Conservation (phyloP, 1,139 yeast genomes). For the Candida sojae region DNA sequence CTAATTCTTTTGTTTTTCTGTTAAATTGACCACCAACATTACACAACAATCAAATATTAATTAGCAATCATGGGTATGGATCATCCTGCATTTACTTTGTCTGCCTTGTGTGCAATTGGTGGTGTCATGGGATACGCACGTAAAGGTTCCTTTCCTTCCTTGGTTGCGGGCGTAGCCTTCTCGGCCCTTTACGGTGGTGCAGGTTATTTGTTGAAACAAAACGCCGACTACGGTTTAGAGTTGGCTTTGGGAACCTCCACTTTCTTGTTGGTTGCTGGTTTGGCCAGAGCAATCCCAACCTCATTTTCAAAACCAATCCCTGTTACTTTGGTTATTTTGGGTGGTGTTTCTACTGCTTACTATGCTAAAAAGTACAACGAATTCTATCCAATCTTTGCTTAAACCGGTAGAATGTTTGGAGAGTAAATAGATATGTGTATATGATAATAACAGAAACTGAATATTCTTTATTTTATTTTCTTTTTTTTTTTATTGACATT, state of each 20-base stretch:
- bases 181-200: constrained; percentile 73
- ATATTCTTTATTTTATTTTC: neutral
- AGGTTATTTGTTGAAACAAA: constrained; percentile 72
- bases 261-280: constrained; percentile 65
- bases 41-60: neutral
- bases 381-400: constrained; percentile 46
- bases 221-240: constrained; percentile 80
- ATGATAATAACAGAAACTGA: neutral
- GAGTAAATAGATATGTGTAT: neutral
- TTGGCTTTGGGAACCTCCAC: constrained; percentile 74
- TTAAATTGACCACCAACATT: neutral
- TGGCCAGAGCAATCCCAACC: constrained; percentile 64
- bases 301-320: constrained; percentile 77
- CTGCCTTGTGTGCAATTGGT: constrained; percentile 74
- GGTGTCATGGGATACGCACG: constrained; percentile 73
- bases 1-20: neutral
- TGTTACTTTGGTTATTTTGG: constrained; percentile 60
- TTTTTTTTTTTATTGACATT: neutral
- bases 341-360: constrained; percentile 65
- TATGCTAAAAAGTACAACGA: constrained; percentile 70
- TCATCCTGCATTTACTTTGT: constrained; percentile 76
- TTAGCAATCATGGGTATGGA: constrained; percentile 45
- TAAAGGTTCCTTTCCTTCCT: constrained; percentile 77
- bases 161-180: constrained; percentile 73
- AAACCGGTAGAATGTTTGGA: neutral